These are phyloP conservation scores for Vigna angularis DNA, from an alignment of 306 rosid genomes.

Conservation along the genomic window DNA sequence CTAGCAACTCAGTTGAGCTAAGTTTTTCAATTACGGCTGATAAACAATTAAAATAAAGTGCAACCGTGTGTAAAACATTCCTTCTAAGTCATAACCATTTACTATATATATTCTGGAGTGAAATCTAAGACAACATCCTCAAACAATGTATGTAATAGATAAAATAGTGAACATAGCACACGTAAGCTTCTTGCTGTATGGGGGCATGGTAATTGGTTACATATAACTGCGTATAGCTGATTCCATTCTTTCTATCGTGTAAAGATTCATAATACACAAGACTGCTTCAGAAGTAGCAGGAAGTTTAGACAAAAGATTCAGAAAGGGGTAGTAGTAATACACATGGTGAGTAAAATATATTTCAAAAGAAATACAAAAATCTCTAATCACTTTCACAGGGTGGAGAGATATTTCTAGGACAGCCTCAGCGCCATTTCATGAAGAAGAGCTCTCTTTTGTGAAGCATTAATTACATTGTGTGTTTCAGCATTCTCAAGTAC, in stretches of 20 bases:
- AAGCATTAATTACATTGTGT: slow-evolving; percentile 79
- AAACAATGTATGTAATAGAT: slow-evolving; percentile 11
- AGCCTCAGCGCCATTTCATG: slow-evolving; percentile 97
- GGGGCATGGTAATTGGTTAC: neutral
- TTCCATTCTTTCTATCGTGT: slow-evolving; percentile 55
- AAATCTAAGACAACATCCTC: slow-evolving; percentile 24
- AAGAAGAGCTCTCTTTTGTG: slow-evolving; percentile 93
- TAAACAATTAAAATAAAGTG: slow-evolving; percentile 3
- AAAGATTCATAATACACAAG: slow-evolving; percentile 70
- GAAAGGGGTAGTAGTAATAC: slow-evolving; percentile 47
- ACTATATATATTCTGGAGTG: slow-evolving; percentile 23
- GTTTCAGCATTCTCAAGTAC: slow-evolving; percentile 97
- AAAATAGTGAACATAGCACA: slow-evolving; percentile 28
- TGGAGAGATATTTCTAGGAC: slow-evolving; percentile 52
- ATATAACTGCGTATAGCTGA: slow-evolving; percentile 24
- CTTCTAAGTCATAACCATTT: neutral
- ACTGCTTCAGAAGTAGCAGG: slow-evolving; percentile 57
- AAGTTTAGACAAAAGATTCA: slow-evolving; percentile 42
- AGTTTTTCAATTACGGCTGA: neutral
- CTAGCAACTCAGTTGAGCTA: neutral
- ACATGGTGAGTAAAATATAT: slow-evolving; percentile 41
- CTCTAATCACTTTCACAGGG: slow-evolving; percentile 39
- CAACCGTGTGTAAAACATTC: neutral
- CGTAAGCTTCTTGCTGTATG: slow-evolving; percentile 12
- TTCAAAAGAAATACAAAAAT: slow-evolving; percentile 48